Conservation (phyloP, 179 eudicot genomes). For the Dionaea muscipula region DNA sequence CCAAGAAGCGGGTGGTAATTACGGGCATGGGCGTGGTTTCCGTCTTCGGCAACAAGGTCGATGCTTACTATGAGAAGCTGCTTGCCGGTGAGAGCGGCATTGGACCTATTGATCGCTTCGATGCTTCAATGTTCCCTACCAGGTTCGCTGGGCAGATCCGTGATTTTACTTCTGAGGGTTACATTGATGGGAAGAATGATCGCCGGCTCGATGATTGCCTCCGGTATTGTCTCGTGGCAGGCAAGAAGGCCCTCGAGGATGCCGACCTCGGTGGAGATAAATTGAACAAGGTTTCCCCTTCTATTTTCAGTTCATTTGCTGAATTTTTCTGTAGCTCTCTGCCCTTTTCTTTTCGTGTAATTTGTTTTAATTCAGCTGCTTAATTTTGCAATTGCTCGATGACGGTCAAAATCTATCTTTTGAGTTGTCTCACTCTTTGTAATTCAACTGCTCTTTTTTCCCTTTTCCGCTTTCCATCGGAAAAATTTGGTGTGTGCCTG, state of each 20-base stretch:
- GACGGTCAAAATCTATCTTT: too few relatives aligned
- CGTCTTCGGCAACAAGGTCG: conserved; percentile 64
- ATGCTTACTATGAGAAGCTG: conserved; percentile 49
- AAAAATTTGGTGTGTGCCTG: too few relatives aligned
- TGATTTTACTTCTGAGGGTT: conserved; percentile 46
- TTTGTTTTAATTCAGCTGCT: neutral
- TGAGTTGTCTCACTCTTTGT: too few relatives aligned
- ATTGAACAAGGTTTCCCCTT: conserved; percentile 25
- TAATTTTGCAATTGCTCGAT: neutral
- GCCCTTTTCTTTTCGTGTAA: neutral
- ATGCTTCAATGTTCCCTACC: conserved; percentile 67
- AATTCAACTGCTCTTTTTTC: too few relatives aligned
- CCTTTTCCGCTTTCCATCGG: too few relatives aligned
- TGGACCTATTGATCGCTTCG: conserved; percentile 51
- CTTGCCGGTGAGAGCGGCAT: conserved; percentile 70
- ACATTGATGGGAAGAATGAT: conserved; percentile 72
- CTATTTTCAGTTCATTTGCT: neutral
- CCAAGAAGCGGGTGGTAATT: conserved; percentile 67
- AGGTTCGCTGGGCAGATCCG: conserved; percentile 73
- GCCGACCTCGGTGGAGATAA: conserved; percentile 56
- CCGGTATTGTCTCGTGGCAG: conserved; percentile 70
- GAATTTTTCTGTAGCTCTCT: neutral
- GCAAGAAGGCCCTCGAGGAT: conserved; percentile 60
- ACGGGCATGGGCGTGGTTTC: conserved; percentile 75
- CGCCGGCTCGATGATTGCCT: conserved; percentile 59